Base-by-base conservation (phyloP, 768 basidiomycete genomes). In the Rossbeevera mucosa region DNA sequence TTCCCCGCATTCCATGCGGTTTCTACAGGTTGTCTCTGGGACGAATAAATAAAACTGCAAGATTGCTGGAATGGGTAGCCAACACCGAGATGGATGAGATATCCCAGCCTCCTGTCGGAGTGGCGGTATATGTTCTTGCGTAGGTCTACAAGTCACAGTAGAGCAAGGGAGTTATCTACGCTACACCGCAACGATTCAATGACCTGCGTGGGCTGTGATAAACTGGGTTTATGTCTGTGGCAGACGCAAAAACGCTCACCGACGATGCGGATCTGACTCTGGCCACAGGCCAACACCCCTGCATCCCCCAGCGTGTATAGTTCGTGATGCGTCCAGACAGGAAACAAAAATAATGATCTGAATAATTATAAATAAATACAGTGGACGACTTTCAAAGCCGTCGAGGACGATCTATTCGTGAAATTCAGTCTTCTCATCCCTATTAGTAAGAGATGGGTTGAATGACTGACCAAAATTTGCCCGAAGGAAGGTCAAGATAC, bases 151-250 rank as follows among this genome's bases (percentile, higher is more conserved):
- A 24, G 83, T 74, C 7, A 86, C 82, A 6, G 72, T 71, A 0
- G 85, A 87, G 64, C 86, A 79, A 4, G 93, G 78, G 67, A 94
- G 82, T 47, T 64, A 30, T 36, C 22, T 94, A 88, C 4, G 91
- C 91, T 50, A 95, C 89, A 2, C 91, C 0, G 91, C 91, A 3
- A 91, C 80, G 22, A 93, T 86, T 72, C 94, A 86, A 63, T 94
- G 92, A 9, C 90, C 91, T 83, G 22, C 8, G 9, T 42, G 11
- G 11, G 48, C 21, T 31, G 43, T 22, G 11, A 13, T 54, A 24
- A 52, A 44, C 25, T 40, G 6, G 25, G 55, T 33, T 1, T 29
- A 51, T 33, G 26, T 24, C n/a, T 42, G 26, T 12, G 29, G 41
- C 26, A 28, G 14, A n/a, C 26, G 7, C 16, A 52, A 7, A 25